Evolutionary conservation across 2,329 filamentous ascomycete species (phyloP), one percentile per base, ranked within the genome.

Genomic region (Ascochyta rabiei): DNA sequence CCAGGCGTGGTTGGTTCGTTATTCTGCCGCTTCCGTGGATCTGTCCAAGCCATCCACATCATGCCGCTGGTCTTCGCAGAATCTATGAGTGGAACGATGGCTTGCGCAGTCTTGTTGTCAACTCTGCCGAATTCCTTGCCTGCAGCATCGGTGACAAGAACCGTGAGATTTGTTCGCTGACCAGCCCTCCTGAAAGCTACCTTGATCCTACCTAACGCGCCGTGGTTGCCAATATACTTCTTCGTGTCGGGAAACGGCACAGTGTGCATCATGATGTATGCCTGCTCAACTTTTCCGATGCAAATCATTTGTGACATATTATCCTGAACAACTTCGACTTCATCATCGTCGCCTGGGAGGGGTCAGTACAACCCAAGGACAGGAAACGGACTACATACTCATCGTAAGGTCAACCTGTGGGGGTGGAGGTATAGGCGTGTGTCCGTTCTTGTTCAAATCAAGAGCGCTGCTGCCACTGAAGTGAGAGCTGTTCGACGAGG

Each of bases 61-160:
- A 96, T 77, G 12, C 84, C 84, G 21, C 83, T 79, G 12, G 80
- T 77, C 12, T 81, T 78, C 1, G 84, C 82, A 24, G 53, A 67
- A 71, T 96, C 91, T 48, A 98, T 81, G 0, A 97, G 76, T 7
- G 87, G 88, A 7, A 84, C 84, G 8, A 98, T 80, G 6, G 84
- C 90, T 18, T 79, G 75, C 0, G 91, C 85, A 15, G 87, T 87
- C 61, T 81, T 83, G 38, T 80, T 64, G 64, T 96, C 91, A 5
- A 98, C 76, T n/a, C 82, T 82, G 13, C 91, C 95, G 67, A 97
- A 93, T 28, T 88, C 83, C 34, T 82, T 81, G 3, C 86, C 83
- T 1, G 85, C 86, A 59, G 88, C 82, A 69, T 98, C 93, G 34
- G 86, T 83, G 9, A 91, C 88, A 49, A 89, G 82, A 45, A 97